Base-by-base conservation (phyloP, 306 rosid genomes). In the Lupinus albus region DNA sequence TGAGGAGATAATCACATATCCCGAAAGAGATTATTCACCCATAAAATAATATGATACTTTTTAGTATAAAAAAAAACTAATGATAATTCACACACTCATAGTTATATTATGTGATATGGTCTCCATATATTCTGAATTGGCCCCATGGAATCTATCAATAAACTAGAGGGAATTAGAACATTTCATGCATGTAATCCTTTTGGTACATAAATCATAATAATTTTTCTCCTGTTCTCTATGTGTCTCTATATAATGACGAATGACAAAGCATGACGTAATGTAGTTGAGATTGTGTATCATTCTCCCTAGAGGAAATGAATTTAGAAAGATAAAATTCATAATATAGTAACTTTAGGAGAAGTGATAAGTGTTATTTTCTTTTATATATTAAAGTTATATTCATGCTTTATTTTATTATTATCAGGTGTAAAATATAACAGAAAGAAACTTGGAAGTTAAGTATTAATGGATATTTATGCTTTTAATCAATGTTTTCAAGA, bases 111-210 rank as follows among this genome's bases (percentile, higher is more conserved):
- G 47, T 50, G 32, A 17, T 32, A 17, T 17, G 18, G 38, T 33
- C 58, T 50, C 38, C 7, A 2, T 72, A 49, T 63, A 30, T 63
- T 42, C 36, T 42, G 17, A 64, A 7, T 50, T 18, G 16, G 8
- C 45, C 73, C 38, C 46, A 41, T 15, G 20, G 55, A 57, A 45
- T 71, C 68, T 32, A 30, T 51, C 11, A 7, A 53, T 32, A 45
- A 52, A 8, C 63, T 18, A 12, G 36, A 38, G 11, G 44, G 12
- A 38, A 38, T 38, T 3, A 39, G 36, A 30, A 12, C 7, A 15
- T 61, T 54, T 54, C 16, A 10, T 28, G 60, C 8, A 3, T 4
- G 6, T 12, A 20, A 15, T 9, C 21, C 13, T 8, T 16, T 38
- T 38, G 1, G 12, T 4, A 16, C 33, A 18, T 39, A 12, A 41